phyloP scores from a whole-genome alignment of 1,139 yeast species.

The Waltiozyma sp. region DNA sequence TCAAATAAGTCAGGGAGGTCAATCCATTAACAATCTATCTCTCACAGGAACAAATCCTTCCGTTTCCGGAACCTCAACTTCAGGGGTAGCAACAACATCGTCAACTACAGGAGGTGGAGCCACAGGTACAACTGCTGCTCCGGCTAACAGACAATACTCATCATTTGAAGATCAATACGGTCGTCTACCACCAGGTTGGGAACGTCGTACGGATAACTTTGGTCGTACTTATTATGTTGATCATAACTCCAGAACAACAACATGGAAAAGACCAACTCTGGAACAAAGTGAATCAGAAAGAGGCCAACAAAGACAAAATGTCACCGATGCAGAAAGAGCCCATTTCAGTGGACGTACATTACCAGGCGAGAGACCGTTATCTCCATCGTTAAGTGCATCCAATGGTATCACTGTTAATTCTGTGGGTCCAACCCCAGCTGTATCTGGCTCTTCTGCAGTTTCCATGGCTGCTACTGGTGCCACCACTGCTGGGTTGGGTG shows the following conservation, averaged over 20 bases:
- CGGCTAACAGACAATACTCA: constrained; percentile 52
- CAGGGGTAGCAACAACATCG: constrained; percentile 8
- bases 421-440: constrained; percentile 33
- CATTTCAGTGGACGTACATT: constrained; percentile 86
- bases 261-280: constrained; percentile 92
- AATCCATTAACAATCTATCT: constrained; percentile 5
- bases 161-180: constrained; percentile 97
- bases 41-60: constrained; percentile 11
- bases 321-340: constrained; percentile 79
- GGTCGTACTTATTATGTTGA: constrained; percentile 97
- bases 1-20: constrained; percentile 6
- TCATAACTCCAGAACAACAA: constrained; percentile 93
- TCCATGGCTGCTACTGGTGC: constrained; percentile 83
- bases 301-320: constrained; percentile 42
- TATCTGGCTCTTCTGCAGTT: constrained; percentile 62
- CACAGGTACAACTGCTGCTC: constrained; percentile 3
- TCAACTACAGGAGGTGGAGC: constrained; percentile 7
- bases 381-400: constrained; percentile 25
- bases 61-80: constrained; percentile 1
- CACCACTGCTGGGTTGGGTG: constrained; percentile 93
- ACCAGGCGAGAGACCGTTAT: constrained; percentile 56
- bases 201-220: constrained; percentile 90
- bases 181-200: constrained; percentile 97
- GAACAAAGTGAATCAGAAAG: constrained; percentile 62
- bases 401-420: constrained; percentile 23